Conservation (phyloP, 306 rosid genomes). For the Cicer chorassanicum region DNA sequence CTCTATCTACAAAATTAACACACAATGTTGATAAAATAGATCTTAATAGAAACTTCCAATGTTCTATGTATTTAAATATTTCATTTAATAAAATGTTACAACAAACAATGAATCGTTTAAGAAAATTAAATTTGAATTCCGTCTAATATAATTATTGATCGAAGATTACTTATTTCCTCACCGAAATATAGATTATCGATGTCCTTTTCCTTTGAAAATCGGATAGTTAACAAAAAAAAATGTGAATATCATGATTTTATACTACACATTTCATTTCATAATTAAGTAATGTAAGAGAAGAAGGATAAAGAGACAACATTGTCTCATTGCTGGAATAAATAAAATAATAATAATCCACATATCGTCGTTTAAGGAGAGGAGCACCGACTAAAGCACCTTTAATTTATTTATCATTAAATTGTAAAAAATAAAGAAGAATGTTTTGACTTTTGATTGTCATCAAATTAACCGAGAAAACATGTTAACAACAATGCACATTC, state of each 20-base stretch:
- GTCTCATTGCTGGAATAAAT: slow-evolving; percentile 10
- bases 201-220: no score
- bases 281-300: slow-evolving; percentile 17
- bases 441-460: neutral
- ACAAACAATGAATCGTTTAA: slow-evolving; percentile 1
- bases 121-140: no score
- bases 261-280: neutral
- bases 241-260: neutral
- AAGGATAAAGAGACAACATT: slow-evolving; percentile 14
- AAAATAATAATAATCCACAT: neutral
- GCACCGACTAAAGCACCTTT: no score
- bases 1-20: neutral
- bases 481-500: slow-evolving; percentile 10
- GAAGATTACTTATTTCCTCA: no score
- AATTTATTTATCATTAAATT: neutral
- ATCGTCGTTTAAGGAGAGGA: neutral
- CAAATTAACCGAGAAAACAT: slow-evolving; percentile 16
- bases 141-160: no score
- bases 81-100: slow-evolving; percentile 43
- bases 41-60: slow-evolving; percentile 50
- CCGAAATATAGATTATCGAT: no score
- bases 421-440: neutral
- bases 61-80: slow-evolving; percentile 37
- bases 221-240: no score
- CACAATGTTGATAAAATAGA: slow-evolving; percentile 48